Evolutionary conservation across 768 basidiomycete species (phyloP), one percentile per base, ranked within the genome.

Genomic region (Terana coerulea): DNA sequence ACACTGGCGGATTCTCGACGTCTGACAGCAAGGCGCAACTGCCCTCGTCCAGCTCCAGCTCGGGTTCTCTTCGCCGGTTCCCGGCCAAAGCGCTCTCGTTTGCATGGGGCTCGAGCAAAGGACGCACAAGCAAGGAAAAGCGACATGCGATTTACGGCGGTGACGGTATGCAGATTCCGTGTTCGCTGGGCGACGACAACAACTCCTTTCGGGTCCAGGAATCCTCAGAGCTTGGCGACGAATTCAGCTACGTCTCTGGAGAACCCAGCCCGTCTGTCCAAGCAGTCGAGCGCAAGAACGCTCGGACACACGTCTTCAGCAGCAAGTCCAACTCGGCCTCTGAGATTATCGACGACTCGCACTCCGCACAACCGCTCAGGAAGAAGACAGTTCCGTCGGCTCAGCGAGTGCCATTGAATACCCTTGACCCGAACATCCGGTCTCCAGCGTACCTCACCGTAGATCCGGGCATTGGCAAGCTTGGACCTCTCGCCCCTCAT

Each of bases 101-200:
- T 2, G 39, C 48, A 10, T 26, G 33, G 5, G 24, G 41, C 36
- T 45, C 31, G 40, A 46, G 9, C 6, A 46, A 50, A 11, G 53
- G 40, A 6, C 40, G 41, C 8, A 11, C 39, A 17, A 26, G 44
- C 25, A 43, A 30, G 25, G 40, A 31, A 14, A 54, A 50, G 42
- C 47, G 53, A n/a, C 53, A 54, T 24, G 53, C 53, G 14, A 54
- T 54, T 35, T 54, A 54, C 42, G 53, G 47, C 28, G 47, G 50
- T 26, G 10, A 36, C 24, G 37, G 39, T 28, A 42, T 47, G 53
- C 46, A 49, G 22, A 21, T 54, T 17, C 33, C 51, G n/a, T 52
- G 24, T 52, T 44, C 6, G 22, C 44, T 37, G 28, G 28, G 22
- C 17, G 30, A 34, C 14, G 37, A 5, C n/a, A 29, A 1, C 24